Evolutionary conservation across 2,329 filamentous ascomycete genomes (phyloP).

Genomic region (Fusarium nygamai): DNA sequence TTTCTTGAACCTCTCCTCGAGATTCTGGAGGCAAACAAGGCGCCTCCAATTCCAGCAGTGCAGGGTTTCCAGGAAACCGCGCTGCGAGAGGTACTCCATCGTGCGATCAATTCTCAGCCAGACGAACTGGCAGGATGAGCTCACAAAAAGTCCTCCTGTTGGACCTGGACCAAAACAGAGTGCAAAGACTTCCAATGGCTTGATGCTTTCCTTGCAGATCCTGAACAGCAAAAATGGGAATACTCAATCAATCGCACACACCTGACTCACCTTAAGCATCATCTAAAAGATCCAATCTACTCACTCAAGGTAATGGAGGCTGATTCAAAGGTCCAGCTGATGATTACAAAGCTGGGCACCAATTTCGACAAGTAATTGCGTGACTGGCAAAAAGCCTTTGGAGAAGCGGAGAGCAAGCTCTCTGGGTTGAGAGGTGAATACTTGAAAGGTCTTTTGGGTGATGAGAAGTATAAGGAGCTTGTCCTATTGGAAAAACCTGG

Average conservation of each 20-base stretch:
- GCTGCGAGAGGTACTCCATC: background rate
- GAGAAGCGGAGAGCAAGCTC: background rate
- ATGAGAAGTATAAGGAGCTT: constrained; percentile 1
- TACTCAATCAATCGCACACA: background rate
- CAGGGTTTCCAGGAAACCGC: background rate
- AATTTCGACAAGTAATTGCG: background rate
- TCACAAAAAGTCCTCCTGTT: background rate
- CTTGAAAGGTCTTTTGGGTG: background rate
- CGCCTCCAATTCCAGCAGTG: background rate
- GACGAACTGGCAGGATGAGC: background rate
- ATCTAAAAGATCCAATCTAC: background rate
- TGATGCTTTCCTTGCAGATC: constrained; percentile 3
- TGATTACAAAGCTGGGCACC: constrained; percentile 3
- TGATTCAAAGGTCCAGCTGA: background rate
- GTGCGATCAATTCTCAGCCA: background rate
- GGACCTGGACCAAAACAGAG: background rate
- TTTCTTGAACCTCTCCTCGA: background rate
- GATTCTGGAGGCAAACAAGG: background rate
- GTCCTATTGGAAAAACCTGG: background rate
- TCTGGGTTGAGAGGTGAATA: background rate
- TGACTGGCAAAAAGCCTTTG: background rate
- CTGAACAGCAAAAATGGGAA: background rate
- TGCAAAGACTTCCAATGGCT: constrained; percentile 1
- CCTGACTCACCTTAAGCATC: background rate
- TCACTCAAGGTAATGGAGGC: background rate